Evolutionary conservation across 2,329 filamentous ascomycete species (phyloP).

Genomic region (Verticillium dahliae): DNA sequence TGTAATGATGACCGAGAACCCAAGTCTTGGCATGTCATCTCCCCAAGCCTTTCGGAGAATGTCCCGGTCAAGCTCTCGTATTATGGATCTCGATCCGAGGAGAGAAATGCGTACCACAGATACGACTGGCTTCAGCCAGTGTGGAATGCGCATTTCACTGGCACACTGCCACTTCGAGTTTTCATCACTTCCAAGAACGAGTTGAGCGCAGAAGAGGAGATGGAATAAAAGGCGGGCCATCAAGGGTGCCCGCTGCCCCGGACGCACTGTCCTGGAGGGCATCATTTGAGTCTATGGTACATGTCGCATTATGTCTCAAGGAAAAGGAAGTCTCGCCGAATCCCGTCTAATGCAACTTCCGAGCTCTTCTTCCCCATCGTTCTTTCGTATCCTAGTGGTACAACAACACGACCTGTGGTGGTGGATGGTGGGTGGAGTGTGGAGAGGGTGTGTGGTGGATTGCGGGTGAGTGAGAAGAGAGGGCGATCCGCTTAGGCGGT

Average conservation of each 20-base stretch:
- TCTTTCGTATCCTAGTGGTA: slow-evolving; percentile 1
- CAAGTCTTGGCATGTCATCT: too few species aligned
- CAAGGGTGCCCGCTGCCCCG: neutral
- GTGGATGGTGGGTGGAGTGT: neutral
- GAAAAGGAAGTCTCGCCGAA: neutral
- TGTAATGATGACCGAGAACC: too few species aligned
- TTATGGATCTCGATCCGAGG: too few species aligned
- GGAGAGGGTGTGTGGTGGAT: neutral
- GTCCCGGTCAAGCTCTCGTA: too few species aligned
- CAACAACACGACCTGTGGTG: slow-evolving; percentile 1
- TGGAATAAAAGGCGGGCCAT: neutral
- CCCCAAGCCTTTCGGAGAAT: too few species aligned
- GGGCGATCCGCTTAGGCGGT: slow-evolving; percentile 52
- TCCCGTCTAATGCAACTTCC: neutral
- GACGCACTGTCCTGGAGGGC: neutral
- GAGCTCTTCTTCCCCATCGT: neutral
- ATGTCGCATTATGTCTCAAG: neutral
- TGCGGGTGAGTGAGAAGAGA: neutral
- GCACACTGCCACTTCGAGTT: neutral
- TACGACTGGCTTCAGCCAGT: too few species aligned
- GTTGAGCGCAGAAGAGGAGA: neutral
- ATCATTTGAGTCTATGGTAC: neutral
- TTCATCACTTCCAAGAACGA: neutral
- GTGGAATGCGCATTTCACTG: too few species aligned
- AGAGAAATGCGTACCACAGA: too few species aligned